phyloP scores from a whole-genome alignment of 768 basidiomycete genomes.

The Phaffia australis region DNA sequence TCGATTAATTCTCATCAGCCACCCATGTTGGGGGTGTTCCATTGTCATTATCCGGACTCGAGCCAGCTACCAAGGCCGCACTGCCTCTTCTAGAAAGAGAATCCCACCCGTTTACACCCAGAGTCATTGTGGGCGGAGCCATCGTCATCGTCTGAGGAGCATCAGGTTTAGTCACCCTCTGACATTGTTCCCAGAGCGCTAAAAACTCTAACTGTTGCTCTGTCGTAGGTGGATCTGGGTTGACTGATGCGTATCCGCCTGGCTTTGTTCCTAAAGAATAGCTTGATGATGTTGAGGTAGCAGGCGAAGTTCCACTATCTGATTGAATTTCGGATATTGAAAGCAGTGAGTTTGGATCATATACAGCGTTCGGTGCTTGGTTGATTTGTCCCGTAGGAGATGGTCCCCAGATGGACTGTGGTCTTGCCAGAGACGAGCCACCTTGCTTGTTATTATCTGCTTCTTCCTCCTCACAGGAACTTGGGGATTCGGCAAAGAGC shows the following conservation, averaged over 20 bases:
- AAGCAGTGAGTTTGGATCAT: not conserved
- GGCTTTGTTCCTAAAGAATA: not conserved
- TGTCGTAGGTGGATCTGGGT: not conserved
- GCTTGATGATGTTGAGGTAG: not conserved
- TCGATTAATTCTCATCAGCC: too few relatives aligned
- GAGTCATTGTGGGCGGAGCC: too few relatives aligned
- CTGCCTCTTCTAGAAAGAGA: too few relatives aligned
- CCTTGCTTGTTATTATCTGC: slow-evolving; percentile 1
- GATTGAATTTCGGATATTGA: not conserved
- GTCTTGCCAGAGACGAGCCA: slow-evolving; percentile 8
- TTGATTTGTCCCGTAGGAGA: not conserved
- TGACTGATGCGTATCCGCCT: not conserved
- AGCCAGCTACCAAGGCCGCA: too few relatives aligned
- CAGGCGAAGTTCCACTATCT: not conserved
- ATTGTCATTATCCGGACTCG: too few relatives aligned
- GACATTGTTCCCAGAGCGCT: slow-evolving; percentile 10
- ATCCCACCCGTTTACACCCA: too few relatives aligned
- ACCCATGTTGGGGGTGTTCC: too few relatives aligned
- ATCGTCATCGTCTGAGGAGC: too few relatives aligned
- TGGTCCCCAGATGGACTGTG: slow-evolving; percentile 3
- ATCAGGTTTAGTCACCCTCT: slow-evolving; percentile 1
- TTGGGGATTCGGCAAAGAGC: not conserved
- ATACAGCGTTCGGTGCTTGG: not conserved
- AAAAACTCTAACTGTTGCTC: slow-evolving; percentile 12
- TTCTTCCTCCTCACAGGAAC: not conserved